phyloP scores from a whole-genome alignment of 73 alveolate genomes.

The Paramecium sexaurelia region DNA sequence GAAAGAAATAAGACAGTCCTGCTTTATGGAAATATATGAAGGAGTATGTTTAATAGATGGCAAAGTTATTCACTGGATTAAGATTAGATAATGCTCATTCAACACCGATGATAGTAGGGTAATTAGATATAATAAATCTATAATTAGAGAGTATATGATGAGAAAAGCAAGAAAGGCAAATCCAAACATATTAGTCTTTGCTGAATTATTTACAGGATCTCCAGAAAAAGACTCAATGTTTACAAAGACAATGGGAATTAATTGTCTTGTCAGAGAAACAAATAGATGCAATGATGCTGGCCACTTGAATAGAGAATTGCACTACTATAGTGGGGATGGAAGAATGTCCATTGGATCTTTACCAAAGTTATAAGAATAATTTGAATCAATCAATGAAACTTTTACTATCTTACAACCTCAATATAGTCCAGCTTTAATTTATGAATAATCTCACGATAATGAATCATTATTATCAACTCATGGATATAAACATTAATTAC shows the following conservation, averaged over 20 bases:
- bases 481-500: conserved; percentile 79
- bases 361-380: neutral
- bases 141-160: conserved; percentile 82
- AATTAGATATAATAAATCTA: neutral
- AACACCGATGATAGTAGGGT: conserved; percentile 80
- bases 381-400: neutral
- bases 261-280: conserved; percentile 91
- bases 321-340: conserved; percentile 70
- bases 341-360: conserved; percentile 62
- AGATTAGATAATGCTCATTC: conserved; percentile 98
- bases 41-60: conserved; percentile 90
- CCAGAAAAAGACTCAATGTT: conserved; percentile 89
- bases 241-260: conserved; percentile 84
- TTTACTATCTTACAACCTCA: neutral
- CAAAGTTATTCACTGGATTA: conserved; percentile 90
- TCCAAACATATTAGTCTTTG: conserved; percentile 90
- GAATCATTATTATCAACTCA: conserved; percentile 83
- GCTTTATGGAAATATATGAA: conserved; percentile 92
- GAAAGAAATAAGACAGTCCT: conserved; percentile 83
- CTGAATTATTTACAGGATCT: conserved; percentile 92
- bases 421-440: conserved; percentile 70
- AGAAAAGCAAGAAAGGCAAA: conserved; percentile 88
- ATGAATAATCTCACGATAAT: conserved; percentile 97
- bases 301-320: conserved; percentile 74
- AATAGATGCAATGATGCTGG: conserved; percentile 75